Conservation (phyloP, 2,329 filamentous ascomycete genomes). For the Ceratocystis variospora region DNA sequence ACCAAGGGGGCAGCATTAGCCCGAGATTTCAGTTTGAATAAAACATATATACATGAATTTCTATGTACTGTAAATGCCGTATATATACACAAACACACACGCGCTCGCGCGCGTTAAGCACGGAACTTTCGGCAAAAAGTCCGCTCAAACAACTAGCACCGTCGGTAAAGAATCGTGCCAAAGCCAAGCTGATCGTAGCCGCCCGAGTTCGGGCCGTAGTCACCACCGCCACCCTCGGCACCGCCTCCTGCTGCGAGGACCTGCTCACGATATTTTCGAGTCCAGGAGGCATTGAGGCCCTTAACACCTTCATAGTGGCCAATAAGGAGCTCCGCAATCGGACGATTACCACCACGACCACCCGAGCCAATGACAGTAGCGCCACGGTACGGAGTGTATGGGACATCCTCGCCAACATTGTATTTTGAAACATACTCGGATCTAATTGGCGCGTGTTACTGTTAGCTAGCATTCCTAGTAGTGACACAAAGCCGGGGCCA, state of each 20-base stretch:
- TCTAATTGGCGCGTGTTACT: neutral
- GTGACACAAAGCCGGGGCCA: neutral
- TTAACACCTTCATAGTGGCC: conserved; percentile 30
- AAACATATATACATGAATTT: no score
- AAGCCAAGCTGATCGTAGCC: conserved; percentile 30
- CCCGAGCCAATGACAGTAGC: neutral
- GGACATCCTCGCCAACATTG: neutral
- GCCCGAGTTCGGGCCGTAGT: conserved; percentile 30
- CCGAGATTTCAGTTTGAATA: no score
- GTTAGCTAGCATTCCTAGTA: neutral
- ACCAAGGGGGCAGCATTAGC: no score
- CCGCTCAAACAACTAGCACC: neutral
- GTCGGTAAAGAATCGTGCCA: conserved; percentile 22
- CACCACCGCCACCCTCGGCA: conserved; percentile 32
- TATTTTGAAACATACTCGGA: neutral
- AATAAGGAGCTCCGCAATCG: conserved; percentile 30
- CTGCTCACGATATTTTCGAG: conserved; percentile 27
- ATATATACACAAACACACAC: no score
- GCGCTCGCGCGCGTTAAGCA: no score
- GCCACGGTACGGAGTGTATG: neutral
- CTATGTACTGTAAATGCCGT: no score
- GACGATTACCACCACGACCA: conserved; percentile 27
- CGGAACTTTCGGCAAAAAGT: no score
- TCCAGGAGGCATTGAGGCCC: conserved; percentile 28
- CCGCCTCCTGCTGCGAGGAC: conserved; percentile 26